Conservation (phyloP, 306 rosid genomes). For the Gynostemma pentaphyllum region DNA sequence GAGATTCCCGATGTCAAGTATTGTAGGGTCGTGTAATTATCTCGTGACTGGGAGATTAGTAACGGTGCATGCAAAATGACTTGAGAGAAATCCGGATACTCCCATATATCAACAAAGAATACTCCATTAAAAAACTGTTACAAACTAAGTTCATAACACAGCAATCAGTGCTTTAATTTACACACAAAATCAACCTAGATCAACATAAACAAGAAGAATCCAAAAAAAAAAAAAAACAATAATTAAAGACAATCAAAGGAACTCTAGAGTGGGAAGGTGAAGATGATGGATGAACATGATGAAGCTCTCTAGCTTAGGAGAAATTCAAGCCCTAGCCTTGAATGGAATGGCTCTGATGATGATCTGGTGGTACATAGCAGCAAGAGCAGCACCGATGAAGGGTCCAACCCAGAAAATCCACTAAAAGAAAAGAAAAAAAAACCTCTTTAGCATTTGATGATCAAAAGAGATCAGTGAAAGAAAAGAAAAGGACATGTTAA, state of each 20-base stretch:
- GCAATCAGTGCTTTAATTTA: background rate
- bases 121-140: constrained; percentile 3
- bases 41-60: no score
- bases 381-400: constrained; percentile 81
- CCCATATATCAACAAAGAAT: no score
- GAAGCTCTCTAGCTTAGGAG: background rate
- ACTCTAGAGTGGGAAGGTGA: background rate
- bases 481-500: no score
- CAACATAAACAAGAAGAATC: background rate
- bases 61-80: no score
- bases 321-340: constrained; percentile 47
- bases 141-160: background rate
- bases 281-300: no score
- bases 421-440: constrained; percentile 26
- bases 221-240: background rate
- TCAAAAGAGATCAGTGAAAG: no score
- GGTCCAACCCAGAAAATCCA: constrained; percentile 99
- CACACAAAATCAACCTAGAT: background rate
- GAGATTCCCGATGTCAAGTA: no score
- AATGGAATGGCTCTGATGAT: constrained; percentile 93
- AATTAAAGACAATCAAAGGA: background rate
- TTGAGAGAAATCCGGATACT: no score
- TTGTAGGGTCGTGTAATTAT: no score
- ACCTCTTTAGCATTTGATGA: no score
- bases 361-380: constrained; percentile 76